phyloP scores from a whole-genome alignment of 1,139 yeast genomes.

The Saccharomycopsis hybrid region DNA sequence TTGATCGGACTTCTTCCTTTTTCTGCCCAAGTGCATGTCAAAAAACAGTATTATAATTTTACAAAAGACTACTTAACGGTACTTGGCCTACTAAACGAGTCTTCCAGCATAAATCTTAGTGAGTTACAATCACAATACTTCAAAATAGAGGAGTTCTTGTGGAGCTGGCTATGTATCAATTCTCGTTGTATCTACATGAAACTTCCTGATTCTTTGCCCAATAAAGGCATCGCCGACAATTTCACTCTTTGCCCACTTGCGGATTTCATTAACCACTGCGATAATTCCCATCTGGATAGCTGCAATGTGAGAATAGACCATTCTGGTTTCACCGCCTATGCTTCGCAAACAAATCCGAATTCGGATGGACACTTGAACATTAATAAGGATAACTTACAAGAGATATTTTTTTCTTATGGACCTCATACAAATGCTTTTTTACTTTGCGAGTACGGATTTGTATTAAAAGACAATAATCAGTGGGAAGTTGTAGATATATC shows the following conservation, averaged over 20 bases:
- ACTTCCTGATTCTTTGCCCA: constrained; percentile 42
- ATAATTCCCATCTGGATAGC: constrained; percentile 35
- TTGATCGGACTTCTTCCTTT: background rate
- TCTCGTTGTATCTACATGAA: constrained; percentile 85
- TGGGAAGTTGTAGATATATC: constrained; percentile 73
- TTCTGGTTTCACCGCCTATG: constrained; percentile 45
- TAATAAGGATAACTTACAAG: constrained; percentile 37
- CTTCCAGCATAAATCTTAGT: no score
- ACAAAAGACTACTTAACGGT: constrained; percentile 9
- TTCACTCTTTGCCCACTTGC: constrained; percentile 90
- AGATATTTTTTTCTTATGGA: constrained; percentile 73
- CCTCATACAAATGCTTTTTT: constrained; percentile 81
- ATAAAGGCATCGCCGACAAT: constrained; percentile 44
- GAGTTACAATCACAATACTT: no score
- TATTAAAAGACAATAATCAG: constrained; percentile 40
- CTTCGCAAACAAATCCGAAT: no score
- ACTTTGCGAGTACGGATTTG: constrained; percentile 83
- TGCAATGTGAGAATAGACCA: constrained; percentile 44
- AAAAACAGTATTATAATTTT: constrained; percentile 9
- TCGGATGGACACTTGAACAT: constrained; percentile 1
- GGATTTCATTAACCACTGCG: constrained; percentile 78
- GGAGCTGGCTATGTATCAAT: constrained; percentile 85
- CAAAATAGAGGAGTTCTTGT: no score
- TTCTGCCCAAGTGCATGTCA: constrained; percentile 1
- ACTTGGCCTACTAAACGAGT: no score